Evolutionary conservation across 2,329 filamentous ascomycete genomes (phyloP), one percentile per base, ranked within the genome.

Genomic region (Calonectria fujianensis): DNA sequence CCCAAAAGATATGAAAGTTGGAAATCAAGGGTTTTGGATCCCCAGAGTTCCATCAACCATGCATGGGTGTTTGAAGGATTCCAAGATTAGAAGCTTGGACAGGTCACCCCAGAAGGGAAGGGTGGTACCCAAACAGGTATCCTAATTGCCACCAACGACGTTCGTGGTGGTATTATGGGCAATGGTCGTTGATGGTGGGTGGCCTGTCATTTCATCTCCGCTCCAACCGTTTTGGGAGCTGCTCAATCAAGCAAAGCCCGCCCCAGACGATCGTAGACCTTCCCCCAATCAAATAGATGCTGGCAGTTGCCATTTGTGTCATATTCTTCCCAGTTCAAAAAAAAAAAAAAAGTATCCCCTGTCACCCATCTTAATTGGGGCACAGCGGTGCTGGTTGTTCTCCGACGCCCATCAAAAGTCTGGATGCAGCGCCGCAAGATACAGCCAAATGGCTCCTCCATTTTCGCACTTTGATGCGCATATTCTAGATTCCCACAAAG

Each of bases 181-280:
- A 75, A 59, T 72, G 70, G 50, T 73, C 41, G 37, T 31, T 10
- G 29, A 35, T 31, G 57, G 51, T n/a, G 57, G 39, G 59, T 76
- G 69, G 71, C 59, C 73, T 76, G 69, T 69, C 64, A n/a, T n/a
- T 54, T 50, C 61, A 61, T 65, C 69, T 65, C 70, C 70, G 66
- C 70, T 63, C 52, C 69, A 70, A 63, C 57, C 68, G 48, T 70
- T 14, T n/a, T 71, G 41, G 69, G 29, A 67, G 37, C 48, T 72
- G 61, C 66, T 69, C 16, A 51, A 66, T 73, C 57, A 45, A 48
- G 37, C 41, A 52, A 54, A 31, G 32, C 27, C 57, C 24, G 27
- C 51, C 51, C 31, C 54, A 50, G 41, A 65, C 29, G 54, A 69
- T 48, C n/a, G 59, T n/a, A 54, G 13, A 18, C 57, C 24, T 57